Evolutionary conservation across 2,329 filamentous ascomycete species (phyloP).

Genomic region (Aureobasidium namibiae): DNA sequence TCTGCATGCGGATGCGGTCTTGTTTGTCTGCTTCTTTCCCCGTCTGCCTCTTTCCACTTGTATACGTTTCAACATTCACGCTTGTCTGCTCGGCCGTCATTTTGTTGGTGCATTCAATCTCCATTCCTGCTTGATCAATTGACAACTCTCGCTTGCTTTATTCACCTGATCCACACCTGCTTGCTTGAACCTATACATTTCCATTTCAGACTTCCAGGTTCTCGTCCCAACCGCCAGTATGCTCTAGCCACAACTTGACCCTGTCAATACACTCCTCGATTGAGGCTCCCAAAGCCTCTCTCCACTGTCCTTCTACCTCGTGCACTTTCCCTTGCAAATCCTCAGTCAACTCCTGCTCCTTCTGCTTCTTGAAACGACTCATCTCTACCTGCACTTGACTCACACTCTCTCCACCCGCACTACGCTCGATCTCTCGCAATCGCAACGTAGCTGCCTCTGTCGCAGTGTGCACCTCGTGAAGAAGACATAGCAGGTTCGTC

Average conservation of each 20-base stretch:
- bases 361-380: slow-evolving; percentile 52
- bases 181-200: not conserved
- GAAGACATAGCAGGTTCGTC: slow-evolving; percentile 77
- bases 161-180: not conserved
- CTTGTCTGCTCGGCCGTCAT: not conserved
- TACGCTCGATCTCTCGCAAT: slow-evolving; percentile 57
- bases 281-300: slow-evolving; percentile 71
- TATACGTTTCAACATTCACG: too few species aligned
- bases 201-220: slow-evolving; percentile 23
- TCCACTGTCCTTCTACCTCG: slow-evolving; percentile 86
- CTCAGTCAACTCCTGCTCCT: slow-evolving; percentile 64
- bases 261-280: slow-evolving; percentile 65
- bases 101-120: not conserved
- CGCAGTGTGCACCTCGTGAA: slow-evolving; percentile 82
- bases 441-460: slow-evolving; percentile 62
- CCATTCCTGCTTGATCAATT: not conserved
- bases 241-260: slow-evolving; percentile 64
- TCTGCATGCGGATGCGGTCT: not conserved
- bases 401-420: slow-evolving; percentile 30
- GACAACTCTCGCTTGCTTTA: not conserved
- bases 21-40: not conserved
- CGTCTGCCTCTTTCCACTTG: too few species aligned
- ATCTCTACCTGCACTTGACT: slow-evolving; percentile 39
- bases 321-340: slow-evolving; percentile 91
- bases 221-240: slow-evolving; percentile 84